Conservation (phyloP, 2,329 filamentous ascomycete genomes). For the Colletotrichum scovillei region DNA sequence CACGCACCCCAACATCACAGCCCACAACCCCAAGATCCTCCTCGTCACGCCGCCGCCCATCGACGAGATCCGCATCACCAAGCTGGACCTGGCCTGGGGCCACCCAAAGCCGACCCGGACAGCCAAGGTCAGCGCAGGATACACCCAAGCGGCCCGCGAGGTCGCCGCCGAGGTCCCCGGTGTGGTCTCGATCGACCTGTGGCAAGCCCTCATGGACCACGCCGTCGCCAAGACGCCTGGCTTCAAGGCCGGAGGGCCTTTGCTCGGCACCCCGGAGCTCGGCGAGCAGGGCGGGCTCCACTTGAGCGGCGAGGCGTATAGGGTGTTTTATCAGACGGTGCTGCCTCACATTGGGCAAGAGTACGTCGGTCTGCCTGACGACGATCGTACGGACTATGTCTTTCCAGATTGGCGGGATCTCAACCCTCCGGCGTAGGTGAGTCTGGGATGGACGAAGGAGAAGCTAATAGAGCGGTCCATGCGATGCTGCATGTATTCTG, state of each 20-base stretch:
- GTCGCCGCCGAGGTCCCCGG: constrained; percentile 77
- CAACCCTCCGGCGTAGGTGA: constrained; percentile 25
- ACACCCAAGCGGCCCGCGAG: constrained; percentile 70
- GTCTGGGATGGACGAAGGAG: neutral
- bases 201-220: constrained; percentile 80
- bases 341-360: constrained; percentile 59
- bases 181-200: constrained; percentile 81
- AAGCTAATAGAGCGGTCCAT: constrained; percentile 2
- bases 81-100: constrained; percentile 57
- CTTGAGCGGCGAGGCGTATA: constrained; percentile 65
- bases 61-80: constrained; percentile 74
- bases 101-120: constrained; percentile 56
- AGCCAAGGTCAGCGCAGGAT: constrained; percentile 61
- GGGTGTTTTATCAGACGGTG: constrained; percentile 61
- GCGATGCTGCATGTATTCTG: constrained; percentile 14
- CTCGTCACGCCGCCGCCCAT: constrained; percentile 86
- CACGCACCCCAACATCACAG: constrained; percentile 74
- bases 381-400: constrained; percentile 53
- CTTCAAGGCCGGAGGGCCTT: constrained; percentile 62
- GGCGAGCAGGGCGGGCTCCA: constrained; percentile 66
- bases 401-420: constrained; percentile 60
- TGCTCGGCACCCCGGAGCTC: constrained; percentile 61
- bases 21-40: constrained; percentile 79
- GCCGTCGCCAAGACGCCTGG: constrained; percentile 68
- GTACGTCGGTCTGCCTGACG: constrained; percentile 49